Evolutionary conservation across 495 filamentous ascomycete species (phyloP), one percentile per base, ranked within the genome.

Genomic region (Clavariopsis aquatica): DNA sequence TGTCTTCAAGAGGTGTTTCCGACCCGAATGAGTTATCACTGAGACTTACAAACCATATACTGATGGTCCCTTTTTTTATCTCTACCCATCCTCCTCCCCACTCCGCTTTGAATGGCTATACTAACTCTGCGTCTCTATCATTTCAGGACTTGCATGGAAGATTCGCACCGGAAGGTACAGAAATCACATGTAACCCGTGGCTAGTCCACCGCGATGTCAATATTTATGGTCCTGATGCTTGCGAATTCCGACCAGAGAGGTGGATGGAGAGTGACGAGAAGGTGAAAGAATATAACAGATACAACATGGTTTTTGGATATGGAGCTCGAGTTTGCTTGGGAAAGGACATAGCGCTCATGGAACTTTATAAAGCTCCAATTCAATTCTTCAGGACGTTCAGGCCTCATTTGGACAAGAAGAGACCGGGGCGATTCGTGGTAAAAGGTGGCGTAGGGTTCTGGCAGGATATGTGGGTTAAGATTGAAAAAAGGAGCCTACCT

Each of bases 121-220:
- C n/a, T n/a, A n/a, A n/a, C n/a, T n/a, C n/a, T n/a, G n/a, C n/a
- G n/a, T n/a, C n/a, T n/a, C n/a, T n/a, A n/a, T n/a, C n/a, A n/a
- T n/a, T n/a, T n/a, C n/a, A n/a, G n/a, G 73, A 78, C 0, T 69
- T 88, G 1, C 77, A 82, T 45, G 85, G 84, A 4, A 73, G 76
- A 24, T 78, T 75, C 27, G 78, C 83, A 0, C 87, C 86, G 0
- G 80, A 76, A 19, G 85, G 85, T 4, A 86, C 83, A 0, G 81
- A 84, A 63, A 78, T 90, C 17, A 80, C 79, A 0, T 78, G 77
- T 20, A 86, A 85, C 60, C 77, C 82, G 0, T 84, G 77, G 66
- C 68, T 84, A 9, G 73, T 85, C 57, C 79, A 85, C 36, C 78
- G 79, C 13, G 81, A 85, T 57, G 66, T 62, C 57, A 71, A 65